phyloP scores from a whole-genome alignment of 108 stramenopile species.

The Pseudonitzschia pungens region DNA sequence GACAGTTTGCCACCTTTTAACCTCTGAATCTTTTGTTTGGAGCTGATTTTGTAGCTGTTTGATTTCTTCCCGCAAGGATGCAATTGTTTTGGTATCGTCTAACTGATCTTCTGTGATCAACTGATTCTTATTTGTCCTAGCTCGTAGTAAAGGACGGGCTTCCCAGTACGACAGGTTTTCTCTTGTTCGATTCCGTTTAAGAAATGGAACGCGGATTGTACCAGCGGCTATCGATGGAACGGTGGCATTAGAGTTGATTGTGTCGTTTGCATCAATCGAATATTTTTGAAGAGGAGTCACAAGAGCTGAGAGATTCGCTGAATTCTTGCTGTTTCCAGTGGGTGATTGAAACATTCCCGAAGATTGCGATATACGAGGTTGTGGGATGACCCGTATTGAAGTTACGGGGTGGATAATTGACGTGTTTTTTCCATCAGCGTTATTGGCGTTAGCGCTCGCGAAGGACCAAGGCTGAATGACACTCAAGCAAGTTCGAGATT shows the following conservation, averaged over 20 bases:
- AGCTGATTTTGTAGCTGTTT: conserved; percentile 49
- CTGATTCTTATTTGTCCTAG: background rate
- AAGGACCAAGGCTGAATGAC: conserved; percentile 71
- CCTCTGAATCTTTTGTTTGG: conserved; percentile 40
- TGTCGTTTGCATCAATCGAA: background rate
- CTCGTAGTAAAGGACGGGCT: conserved; percentile 20
- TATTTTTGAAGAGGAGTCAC: conserved; percentile 42
- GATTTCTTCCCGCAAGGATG: conserved; percentile 35
- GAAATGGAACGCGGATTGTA: conserved; percentile 30
- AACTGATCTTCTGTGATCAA: background rate
- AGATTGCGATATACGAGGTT: conserved; percentile 9
- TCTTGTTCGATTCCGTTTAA: conserved; percentile 5
- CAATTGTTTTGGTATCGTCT: background rate
- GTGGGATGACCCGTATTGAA: conserved; percentile 45
- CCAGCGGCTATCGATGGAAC: background rate
- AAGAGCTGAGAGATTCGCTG: conserved; percentile 16
- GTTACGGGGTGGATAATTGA: conserved; percentile 55
- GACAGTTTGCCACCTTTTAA: conserved; percentile 72
- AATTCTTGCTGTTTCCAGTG: conserved; percentile 4
- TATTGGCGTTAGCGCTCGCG: conserved; percentile 14
- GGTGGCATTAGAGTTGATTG: background rate
- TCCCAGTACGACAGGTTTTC: conserved; percentile 18
- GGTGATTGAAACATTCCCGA: conserved; percentile 27
- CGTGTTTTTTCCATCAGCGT: conserved; percentile 15
- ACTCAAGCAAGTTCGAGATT: conserved; percentile 62